These are phyloP conservation scores for Lentinus polychrous DNA, from an alignment of 1,284 basidiomycete species.

Conservation along the genomic window DNA sequence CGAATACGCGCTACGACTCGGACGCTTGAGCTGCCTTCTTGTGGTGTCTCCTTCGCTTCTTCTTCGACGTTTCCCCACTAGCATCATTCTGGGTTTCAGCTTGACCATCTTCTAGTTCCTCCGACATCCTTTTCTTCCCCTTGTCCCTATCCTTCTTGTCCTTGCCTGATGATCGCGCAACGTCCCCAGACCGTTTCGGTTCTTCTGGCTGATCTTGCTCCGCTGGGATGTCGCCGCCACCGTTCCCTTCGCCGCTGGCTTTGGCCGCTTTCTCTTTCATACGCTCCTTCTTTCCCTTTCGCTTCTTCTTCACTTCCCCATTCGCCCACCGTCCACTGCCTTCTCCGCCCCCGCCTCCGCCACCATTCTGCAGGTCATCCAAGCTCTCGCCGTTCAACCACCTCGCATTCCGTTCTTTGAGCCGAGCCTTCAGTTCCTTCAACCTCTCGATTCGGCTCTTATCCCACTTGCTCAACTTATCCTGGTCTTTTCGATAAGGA, in stretches of 20 bases:
- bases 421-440: not conserved
- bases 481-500: slow-evolving; percentile 57
- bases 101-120: not conserved
- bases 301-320: slow-evolving; percentile 43
- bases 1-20: too few relatives aligned
- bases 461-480: slow-evolving; percentile 40
- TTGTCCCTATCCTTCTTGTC: not conserved
- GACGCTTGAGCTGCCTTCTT: slow-evolving; percentile 19
- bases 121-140: not conserved
- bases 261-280: slow-evolving; percentile 38
- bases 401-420: not conserved
- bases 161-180: not conserved
- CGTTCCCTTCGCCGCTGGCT: slow-evolving; percentile 15
- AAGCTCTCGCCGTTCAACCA: too few relatives aligned
- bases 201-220: too few relatives aligned
- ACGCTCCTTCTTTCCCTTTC: slow-evolving; percentile 74
- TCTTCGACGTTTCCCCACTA: slow-evolving; percentile 22
- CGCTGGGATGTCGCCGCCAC: slow-evolving; percentile 11
- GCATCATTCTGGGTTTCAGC: not conserved
- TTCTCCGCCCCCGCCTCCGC: not conserved
- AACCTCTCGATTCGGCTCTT: slow-evolving; percentile 32
- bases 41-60: slow-evolving; percentile 28
- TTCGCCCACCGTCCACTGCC: slow-evolving; percentile 3
- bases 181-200: not conserved
- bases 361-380: too few relatives aligned